phyloP scores from a whole-genome alignment of 345 rosid species.

The Abelmoschus esculentus region DNA sequence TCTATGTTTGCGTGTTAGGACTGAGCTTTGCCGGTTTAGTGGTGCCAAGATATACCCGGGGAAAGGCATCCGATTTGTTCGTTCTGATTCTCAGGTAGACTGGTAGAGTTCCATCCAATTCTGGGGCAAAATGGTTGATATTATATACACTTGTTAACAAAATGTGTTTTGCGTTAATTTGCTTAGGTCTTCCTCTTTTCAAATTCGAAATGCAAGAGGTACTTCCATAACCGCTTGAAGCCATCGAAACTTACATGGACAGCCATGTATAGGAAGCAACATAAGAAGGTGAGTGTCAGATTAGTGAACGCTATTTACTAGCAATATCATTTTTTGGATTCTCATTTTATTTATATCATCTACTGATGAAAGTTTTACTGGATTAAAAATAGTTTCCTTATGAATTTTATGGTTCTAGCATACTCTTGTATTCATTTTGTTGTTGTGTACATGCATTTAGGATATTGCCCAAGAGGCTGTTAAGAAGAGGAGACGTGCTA shows the following conservation, averaged over 20 bases:
- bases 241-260: constrained; percentile 91
- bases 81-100: constrained; percentile 70
- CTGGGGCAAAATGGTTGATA: constrained; percentile 2
- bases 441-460: constrained; percentile 12
- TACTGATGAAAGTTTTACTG: neutral
- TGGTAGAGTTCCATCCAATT: neutral
- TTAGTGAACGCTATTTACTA: neutral
- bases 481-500: constrained; percentile 46
- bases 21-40: constrained; percentile 71
- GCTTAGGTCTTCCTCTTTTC: constrained; percentile 75
- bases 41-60: constrained; percentile 76
- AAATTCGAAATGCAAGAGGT: constrained; percentile 88
- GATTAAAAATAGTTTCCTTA: neutral
- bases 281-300: constrained; percentile 40
- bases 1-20: constrained; percentile 11
- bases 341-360: too few species aligned
- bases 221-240: constrained; percentile 87
- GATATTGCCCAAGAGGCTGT: constrained; percentile 55
- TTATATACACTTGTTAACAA: neutral
- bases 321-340: neutral
- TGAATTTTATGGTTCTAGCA: too few species aligned
- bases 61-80: constrained; percentile 59
- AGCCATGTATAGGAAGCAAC: constrained; percentile 65
- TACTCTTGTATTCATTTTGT: neutral
- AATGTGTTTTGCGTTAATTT: neutral